A percentile compares a stretch with the other conserved stretches of the same genome.
Evolutionary conservation across 2,329 filamentous ascomycete genomes (phyloP).

Genomic region (Falciphora oryzae): DNA sequence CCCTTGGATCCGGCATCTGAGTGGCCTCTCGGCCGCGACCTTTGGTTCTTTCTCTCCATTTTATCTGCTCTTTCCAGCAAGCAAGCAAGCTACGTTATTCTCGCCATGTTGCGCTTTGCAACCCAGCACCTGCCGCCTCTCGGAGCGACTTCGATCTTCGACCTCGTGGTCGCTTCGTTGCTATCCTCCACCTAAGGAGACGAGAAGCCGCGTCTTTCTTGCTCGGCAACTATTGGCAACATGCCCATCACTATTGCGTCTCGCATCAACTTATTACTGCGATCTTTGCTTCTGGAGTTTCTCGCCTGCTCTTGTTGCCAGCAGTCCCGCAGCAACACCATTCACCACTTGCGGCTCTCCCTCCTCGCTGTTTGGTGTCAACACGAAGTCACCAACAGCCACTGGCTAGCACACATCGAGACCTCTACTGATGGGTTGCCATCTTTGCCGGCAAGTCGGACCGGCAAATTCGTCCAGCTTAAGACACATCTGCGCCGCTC

Average conservation of each 20-base stretch:
- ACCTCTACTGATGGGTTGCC: background rate
- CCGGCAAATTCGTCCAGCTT: background rate
- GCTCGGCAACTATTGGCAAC: background rate
- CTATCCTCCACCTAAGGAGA: background rate
- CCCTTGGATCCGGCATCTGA: slow-evolving; percentile 22
- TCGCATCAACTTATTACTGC: too few relatives aligned
- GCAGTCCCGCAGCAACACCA: too few relatives aligned
- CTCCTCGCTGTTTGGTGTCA: background rate
- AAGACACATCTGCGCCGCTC: background rate
- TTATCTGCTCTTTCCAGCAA: slow-evolving; percentile 2
- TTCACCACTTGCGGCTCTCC: background rate
- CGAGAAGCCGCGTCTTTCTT: background rate
- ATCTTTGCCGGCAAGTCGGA: background rate
- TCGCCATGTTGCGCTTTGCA: background rate
- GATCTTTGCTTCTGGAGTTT: too few relatives aligned
- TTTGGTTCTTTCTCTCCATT: slow-evolving; percentile 5
- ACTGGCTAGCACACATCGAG: background rate
- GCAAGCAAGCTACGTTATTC: background rate
- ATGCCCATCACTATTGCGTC: background rate
- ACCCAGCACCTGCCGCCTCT: background rate
- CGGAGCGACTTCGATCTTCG: background rate
- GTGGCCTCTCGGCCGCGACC: slow-evolving; percentile 8
- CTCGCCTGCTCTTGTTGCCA: too few relatives aligned
- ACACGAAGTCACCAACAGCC: background rate
- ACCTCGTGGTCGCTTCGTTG: background rate